A percentile compares a stretch with the other conserved stretches of the same genome.
Conservation (phyloP, 1,284 basidiomycete genomes). For the Apiotrichum sp. region DNA sequence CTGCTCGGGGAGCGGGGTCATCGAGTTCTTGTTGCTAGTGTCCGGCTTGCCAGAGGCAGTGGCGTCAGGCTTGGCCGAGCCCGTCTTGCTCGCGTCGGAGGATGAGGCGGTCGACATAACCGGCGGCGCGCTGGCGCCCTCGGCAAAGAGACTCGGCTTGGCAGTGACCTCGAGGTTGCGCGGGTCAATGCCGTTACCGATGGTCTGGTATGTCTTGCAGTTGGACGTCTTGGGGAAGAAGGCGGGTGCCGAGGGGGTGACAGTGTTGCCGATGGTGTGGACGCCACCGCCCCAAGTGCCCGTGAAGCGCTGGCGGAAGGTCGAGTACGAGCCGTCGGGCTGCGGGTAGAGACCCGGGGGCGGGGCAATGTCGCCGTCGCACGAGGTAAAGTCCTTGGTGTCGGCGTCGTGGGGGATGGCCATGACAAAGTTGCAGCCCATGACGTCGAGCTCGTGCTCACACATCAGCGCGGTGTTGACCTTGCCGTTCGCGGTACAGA, state of each 20-base stretch:
- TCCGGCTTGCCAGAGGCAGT: too few relatives aligned
- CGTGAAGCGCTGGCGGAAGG: slow-evolving; percentile 45
- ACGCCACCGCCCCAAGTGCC: slow-evolving; percentile 24
- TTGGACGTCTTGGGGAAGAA: slow-evolving; percentile 41
- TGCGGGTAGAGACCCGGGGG: slow-evolving; percentile 43
- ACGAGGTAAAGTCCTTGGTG: slow-evolving; percentile 13
- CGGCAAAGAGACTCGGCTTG: too few relatives aligned
- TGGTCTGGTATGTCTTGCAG: slow-evolving; percentile 44
- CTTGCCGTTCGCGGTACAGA: slow-evolving; percentile 39
- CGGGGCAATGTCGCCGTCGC: slow-evolving; percentile 41
- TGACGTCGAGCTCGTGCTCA: slow-evolving; percentile 38
- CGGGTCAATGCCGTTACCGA: slow-evolving; percentile 26
- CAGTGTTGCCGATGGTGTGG: slow-evolving; percentile 37
- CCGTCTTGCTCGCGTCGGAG: too few relatives aligned
- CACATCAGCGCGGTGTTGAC: slow-evolving; percentile 33
- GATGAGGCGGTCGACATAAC: too few relatives aligned
- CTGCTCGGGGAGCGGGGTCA: too few relatives aligned
- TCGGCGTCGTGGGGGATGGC: too few relatives aligned
- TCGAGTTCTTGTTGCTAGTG: too few relatives aligned
- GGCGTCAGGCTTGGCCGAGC: too few relatives aligned
- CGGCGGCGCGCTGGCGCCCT: too few relatives aligned
- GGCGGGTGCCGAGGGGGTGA: slow-evolving; percentile 31
- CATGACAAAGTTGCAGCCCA: slow-evolving; percentile 22
- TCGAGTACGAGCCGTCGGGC: slow-evolving; percentile 38
- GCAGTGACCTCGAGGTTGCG: too few relatives aligned